phyloP scores from a whole-genome alignment of 352 stramenopile species.

The Pythium rhizo-oryzae region DNA sequence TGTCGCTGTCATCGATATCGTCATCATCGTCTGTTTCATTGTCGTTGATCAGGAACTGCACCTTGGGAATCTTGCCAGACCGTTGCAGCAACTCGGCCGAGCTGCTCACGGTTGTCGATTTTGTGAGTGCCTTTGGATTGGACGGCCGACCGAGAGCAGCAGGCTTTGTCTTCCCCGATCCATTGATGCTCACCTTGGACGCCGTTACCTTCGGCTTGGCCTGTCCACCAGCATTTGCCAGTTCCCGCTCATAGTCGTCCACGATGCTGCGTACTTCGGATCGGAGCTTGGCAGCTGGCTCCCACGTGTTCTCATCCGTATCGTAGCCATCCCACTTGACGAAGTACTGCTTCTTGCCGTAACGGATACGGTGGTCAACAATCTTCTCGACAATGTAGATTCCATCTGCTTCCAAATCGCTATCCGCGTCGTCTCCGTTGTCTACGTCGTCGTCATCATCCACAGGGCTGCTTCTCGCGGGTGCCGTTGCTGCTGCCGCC shows the following conservation, averaged over 20 bases:
- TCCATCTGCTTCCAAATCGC: background rate
- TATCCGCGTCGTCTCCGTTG: background rate
- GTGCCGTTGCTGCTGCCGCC: background rate
- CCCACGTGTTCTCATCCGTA: conserved; percentile 68
- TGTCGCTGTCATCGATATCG: conserved; percentile 21
- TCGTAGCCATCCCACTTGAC: conserved; percentile 76
- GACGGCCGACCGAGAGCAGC: conserved; percentile 5
- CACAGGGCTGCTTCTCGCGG: background rate
- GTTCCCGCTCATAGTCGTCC: conserved; percentile 47
- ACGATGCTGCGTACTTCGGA: conserved; percentile 56
- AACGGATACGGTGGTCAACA: conserved; percentile 45
- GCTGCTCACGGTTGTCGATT: background rate
- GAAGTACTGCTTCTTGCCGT: conserved; percentile 54
- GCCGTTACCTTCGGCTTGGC: background rate
- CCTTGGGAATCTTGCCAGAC: conserved; percentile 14
- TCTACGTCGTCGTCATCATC: background rate
- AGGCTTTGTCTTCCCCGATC: background rate
- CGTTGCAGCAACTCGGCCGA: conserved; percentile 1
- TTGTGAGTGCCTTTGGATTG: conserved; percentile 9
- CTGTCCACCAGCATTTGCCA: conserved; percentile 3
- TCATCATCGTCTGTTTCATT: conserved; percentile 13
- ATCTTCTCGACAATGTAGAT: conserved; percentile 71
- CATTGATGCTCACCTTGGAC: background rate
- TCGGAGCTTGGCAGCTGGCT: conserved; percentile 49
- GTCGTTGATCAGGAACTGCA: conserved; percentile 8